A percentile compares a stretch with the other conserved stretches of the same genome.
phyloP scores from a whole-genome alignment of 2,329 filamentous ascomycete species.

The Calonectria pseudoreteaudii region DNA sequence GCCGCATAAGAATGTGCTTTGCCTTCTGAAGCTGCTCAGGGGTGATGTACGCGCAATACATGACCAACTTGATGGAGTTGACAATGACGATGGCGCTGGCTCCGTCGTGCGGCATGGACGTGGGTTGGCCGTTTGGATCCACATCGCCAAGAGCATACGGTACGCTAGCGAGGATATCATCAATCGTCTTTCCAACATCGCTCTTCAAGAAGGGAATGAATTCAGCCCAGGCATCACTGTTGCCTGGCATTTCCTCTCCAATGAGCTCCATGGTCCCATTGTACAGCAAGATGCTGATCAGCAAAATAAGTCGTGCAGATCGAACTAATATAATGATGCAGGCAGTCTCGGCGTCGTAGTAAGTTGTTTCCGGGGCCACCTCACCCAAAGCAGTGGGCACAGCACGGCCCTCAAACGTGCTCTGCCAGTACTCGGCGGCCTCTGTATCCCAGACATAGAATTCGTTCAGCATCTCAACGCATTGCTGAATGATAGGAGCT shows the following conservation, averaged over 20 bases:
- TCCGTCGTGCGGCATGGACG: slow-evolving; percentile 43
- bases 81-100: slow-evolving; percentile 47
- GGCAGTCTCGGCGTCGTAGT: slow-evolving; percentile 47
- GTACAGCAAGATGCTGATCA: slow-evolving; percentile 45
- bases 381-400: slow-evolving; percentile 44
- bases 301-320: slow-evolving; percentile 45
- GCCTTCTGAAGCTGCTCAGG: slow-evolving; percentile 38
- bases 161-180: slow-evolving; percentile 47
- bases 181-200: slow-evolving; percentile 42
- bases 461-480: slow-evolving; percentile 45
- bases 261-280: slow-evolving; percentile 28
- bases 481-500: slow-evolving; percentile 29
- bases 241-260: slow-evolving; percentile 3
- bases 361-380: slow-evolving; percentile 29
- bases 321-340: slow-evolving; percentile 48
- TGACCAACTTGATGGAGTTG: slow-evolving; percentile 46
- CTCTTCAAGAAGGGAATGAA: slow-evolving; percentile 33
- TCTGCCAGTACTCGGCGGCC: slow-evolving; percentile 46
- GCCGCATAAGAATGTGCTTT: slow-evolving; percentile 36
- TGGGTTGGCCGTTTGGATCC: slow-evolving; percentile 35
- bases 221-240: slow-evolving; percentile 30
- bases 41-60: slow-evolving; percentile 44
- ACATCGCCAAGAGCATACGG: slow-evolving; percentile 48
- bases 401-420: slow-evolving; percentile 43
- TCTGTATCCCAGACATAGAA: slow-evolving; percentile 47